These are phyloP conservation scores for Globomyces pollinis-pini DNA, from an alignment of 192 early-diverging fungal genomes.

Conservation along the genomic window DNA sequence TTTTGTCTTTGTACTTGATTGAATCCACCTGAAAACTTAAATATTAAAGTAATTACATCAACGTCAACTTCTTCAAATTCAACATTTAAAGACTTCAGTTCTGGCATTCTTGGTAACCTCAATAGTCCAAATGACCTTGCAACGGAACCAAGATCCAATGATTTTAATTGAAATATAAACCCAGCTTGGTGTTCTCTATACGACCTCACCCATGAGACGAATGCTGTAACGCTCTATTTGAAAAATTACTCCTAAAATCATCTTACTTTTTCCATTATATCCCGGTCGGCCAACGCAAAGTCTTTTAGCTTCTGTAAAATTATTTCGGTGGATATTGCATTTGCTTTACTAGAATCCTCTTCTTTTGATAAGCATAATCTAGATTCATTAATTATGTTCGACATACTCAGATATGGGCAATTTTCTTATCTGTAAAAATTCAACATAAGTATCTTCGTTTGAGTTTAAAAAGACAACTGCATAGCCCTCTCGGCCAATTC, in stretches of 20 bases:
- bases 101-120: conserved; percentile 88
- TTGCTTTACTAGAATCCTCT: too few species aligned
- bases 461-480: conserved; percentile 76
- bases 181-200: conserved; percentile 91
- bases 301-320: conserved; percentile 50
- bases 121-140: conserved; percentile 76
- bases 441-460: conserved; percentile 82
- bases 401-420: conserved; percentile 56
- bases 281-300: conserved; percentile 62
- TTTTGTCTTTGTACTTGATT: conserved; percentile 64
- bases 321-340: not conserved
- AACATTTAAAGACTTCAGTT: conserved; percentile 48
- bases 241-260: not conserved
- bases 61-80: conserved; percentile 7
- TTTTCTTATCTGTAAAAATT: conserved; percentile 69
- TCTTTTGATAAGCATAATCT: not conserved
- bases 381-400: conserved; percentile 1
- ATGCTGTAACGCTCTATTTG: conserved; percentile 63
- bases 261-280: conserved; percentile 55
- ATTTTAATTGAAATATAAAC: conserved; percentile 84
- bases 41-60: not conserved
- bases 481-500: conserved; percentile 76
- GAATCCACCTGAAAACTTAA: conserved; percentile 40
- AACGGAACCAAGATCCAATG: conserved; percentile 70
- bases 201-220: conserved; percentile 83